A percentile compares a stretch with the other conserved stretches of the same genome.
These are phyloP conservation scores for Circinella minor DNA, from an alignment of 371 early-diverging fungal genomes.

Conservation along the genomic window DNA sequence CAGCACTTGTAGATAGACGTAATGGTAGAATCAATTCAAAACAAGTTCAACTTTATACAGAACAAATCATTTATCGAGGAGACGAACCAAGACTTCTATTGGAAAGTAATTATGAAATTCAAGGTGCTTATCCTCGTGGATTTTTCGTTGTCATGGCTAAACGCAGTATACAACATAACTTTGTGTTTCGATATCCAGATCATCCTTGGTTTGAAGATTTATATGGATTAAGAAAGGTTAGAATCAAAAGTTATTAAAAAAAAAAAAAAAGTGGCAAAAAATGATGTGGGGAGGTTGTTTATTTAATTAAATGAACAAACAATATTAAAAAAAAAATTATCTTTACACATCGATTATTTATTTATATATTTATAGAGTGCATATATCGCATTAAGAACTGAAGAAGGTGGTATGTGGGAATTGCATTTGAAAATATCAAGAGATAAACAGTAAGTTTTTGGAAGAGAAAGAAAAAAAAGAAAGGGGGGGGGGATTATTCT, in stretches of 20 bases:
- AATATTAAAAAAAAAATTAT: no score
- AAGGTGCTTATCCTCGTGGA: constrained; percentile 64
- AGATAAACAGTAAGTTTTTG: constrained; percentile 58
- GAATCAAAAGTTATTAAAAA: not conserved
- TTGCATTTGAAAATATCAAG: constrained; percentile 73
- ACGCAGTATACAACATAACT: constrained; percentile 53
- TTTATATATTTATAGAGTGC: constrained; percentile 44
- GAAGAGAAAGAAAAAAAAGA: not conserved
- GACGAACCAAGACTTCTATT: constrained; percentile 54
- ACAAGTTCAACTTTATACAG: constrained; percentile 26
- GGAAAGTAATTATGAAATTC: constrained; percentile 58
- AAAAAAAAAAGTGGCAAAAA: no score
- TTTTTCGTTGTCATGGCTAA: constrained; percentile 68
- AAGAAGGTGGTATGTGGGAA: constrained; percentile 65
- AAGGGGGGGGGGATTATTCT: no score
- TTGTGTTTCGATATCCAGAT: constrained; percentile 69
- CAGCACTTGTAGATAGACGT: constrained; percentile 8
- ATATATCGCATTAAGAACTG: constrained; percentile 53
- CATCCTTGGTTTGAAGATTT: constrained; percentile 58
- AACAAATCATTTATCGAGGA: constrained; percentile 35
- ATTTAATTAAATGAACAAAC: no score
- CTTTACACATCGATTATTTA: no score
- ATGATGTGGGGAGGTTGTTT: no score
- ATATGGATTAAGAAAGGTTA: constrained; percentile 51
- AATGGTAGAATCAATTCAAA: constrained; percentile 1